Conservation (phyloP, 495 filamentous ascomycete genomes). For the Aspergillus sclerotioniger region DNA sequence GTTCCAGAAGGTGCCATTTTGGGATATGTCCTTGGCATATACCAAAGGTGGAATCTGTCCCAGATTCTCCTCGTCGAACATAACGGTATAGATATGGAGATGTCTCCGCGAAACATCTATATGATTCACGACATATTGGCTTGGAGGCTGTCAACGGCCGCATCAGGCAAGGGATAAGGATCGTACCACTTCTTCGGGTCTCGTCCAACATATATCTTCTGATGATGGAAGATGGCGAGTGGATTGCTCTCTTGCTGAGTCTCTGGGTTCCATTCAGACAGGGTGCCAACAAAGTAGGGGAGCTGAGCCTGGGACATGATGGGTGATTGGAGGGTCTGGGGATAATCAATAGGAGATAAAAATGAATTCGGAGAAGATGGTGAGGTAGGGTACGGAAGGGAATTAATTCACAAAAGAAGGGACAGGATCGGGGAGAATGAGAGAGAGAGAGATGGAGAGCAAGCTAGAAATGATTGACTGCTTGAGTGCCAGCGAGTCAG, state of each 20-base stretch:
- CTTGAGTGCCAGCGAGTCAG: too few relatives aligned
- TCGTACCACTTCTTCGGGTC: conserved; percentile 31
- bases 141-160: conserved; percentile 18
- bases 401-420: too few relatives aligned
- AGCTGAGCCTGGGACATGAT: background rate
- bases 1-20: conserved; percentile 57
- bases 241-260: conserved; percentile 9
- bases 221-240: conserved; percentile 27
- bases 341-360: background rate
- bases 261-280: conserved; percentile 23
- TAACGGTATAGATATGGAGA: conserved; percentile 59
- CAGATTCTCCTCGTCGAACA: conserved; percentile 42
- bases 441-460: too few relatives aligned
- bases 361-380: too few relatives aligned
- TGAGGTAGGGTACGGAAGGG: too few relatives aligned
- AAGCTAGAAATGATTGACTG: too few relatives aligned
- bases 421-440: too few relatives aligned
- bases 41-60: conserved; percentile 46
- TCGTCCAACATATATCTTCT: conserved; percentile 39
- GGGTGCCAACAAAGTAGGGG: conserved; percentile 23
- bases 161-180: background rate
- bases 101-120: conserved; percentile 55
- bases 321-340: background rate
- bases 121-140: conserved; percentile 42
- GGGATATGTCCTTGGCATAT: conserved; percentile 60